phyloP scores from a whole-genome alignment of 2,329 filamentous ascomycete genomes.

The Chrysoporthe austroafricana region DNA sequence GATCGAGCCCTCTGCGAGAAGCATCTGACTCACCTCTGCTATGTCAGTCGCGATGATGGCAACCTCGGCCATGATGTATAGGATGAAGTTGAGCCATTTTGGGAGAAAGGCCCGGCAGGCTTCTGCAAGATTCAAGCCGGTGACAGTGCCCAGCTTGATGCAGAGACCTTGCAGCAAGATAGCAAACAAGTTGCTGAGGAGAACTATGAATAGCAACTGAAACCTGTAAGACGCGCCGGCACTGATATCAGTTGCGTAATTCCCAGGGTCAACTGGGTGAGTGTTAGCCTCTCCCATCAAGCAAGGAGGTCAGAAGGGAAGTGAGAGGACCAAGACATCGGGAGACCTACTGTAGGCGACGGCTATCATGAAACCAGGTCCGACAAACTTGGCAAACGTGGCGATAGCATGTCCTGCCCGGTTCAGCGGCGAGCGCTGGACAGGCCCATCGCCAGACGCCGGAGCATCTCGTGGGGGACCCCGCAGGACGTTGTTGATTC shows the following conservation, averaged over 20 bases:
- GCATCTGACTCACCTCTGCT: constrained; percentile 55
- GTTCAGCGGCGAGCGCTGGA: constrained; percentile 20
- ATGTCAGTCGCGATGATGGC: constrained; percentile 75
- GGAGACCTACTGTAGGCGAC: constrained; percentile 58
- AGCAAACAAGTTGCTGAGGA: constrained; percentile 72
- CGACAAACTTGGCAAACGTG: constrained; percentile 62
- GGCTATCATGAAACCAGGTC: constrained; percentile 68
- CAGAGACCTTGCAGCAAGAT: constrained; percentile 71
- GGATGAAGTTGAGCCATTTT: constrained; percentile 63
- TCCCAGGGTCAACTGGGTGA: constrained; percentile 59
- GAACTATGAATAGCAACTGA: constrained; percentile 68
- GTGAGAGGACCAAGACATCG: no score
- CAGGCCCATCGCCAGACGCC: neutral
- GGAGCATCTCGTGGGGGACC: neutral
- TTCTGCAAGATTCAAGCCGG: constrained; percentile 68
- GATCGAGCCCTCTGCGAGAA: no score
- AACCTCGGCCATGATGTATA: constrained; percentile 67
- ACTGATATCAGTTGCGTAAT: constrained; percentile 72
- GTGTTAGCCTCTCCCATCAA: constrained; percentile 7
- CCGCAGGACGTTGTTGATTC: neutral
- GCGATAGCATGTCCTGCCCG: constrained; percentile 38
- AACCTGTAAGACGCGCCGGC: constrained; percentile 70
- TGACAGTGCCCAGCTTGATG: constrained; percentile 72
- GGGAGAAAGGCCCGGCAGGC: constrained; percentile 69
- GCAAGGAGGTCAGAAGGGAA: no score